phyloP scores from a whole-genome alignment of 768 basidiomycete species.

The Artomyces pyxidatus region DNA sequence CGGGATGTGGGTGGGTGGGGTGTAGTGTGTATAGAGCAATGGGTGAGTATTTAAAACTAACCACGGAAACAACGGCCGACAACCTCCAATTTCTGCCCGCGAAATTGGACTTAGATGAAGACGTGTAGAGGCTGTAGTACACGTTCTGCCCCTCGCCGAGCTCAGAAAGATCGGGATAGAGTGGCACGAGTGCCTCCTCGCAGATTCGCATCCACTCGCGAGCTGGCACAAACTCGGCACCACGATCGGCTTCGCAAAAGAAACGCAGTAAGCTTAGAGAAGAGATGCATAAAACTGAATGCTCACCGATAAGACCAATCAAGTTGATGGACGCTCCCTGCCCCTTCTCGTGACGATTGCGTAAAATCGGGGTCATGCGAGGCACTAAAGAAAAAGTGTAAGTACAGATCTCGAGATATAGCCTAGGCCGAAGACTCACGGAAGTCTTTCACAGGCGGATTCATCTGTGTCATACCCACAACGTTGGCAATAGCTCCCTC shows the following conservation, averaged over 20 bases:
- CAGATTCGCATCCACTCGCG: constrained; percentile 99
- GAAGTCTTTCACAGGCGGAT: constrained; percentile 96
- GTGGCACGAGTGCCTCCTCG: no score
- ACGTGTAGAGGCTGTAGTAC: no score
- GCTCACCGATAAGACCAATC: constrained; percentile 83
- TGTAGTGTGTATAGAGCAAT: no score
- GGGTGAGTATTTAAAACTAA: no score
- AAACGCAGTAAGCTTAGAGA: not conserved
- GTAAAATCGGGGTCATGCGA: constrained; percentile 96
- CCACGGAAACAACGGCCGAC: no score
- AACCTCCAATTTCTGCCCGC: no score
- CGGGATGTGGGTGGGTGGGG: no score
- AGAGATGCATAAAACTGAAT: not conserved
- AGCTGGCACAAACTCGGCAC: constrained; percentile 98
- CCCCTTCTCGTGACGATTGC: constrained; percentile 97
- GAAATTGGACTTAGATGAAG: no score
- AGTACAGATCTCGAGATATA: not conserved
- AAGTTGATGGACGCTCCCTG: constrained; percentile 99
- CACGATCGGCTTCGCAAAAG: constrained; percentile 69
- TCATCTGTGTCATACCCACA: constrained; percentile 99
- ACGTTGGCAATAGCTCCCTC: constrained; percentile 98
- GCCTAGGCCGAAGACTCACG: constrained; percentile 46
- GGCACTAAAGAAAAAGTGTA: constrained; percentile 57
- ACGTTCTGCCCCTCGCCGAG: no score
- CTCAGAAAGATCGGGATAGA: no score